A percentile compares a stretch with the other conserved stretches of the same genome.
Evolutionary conservation across 495 filamentous ascomycete species (phyloP).

Genomic region (Aspergillus sclerotiicarbonarius): DNA sequence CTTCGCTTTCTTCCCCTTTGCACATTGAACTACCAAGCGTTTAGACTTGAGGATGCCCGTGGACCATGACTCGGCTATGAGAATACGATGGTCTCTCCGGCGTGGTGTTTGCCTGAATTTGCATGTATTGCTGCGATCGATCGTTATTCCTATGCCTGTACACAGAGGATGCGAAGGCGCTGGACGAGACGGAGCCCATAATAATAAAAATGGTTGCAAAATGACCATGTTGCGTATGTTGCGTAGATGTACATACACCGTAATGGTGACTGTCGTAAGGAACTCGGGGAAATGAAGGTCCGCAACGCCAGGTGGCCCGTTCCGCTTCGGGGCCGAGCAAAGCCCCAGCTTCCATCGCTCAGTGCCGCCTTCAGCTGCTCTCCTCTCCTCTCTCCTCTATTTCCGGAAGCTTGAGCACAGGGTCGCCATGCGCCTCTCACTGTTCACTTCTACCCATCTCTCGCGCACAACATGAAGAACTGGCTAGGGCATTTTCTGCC

Average conservation of each 20-base stretch:
- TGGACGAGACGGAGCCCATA: constrained; percentile 3
- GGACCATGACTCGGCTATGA: constrained; percentile 9
- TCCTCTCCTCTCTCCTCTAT: constrained; percentile 8
- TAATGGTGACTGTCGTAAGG: neutral
- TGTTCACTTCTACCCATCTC: constrained; percentile 17
- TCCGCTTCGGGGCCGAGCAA: constrained; percentile 17
- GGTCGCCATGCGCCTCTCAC: constrained; percentile 44
- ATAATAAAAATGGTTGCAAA: constrained; percentile 5
- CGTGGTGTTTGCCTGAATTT: constrained; percentile 20
- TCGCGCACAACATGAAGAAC: constrained; percentile 41
- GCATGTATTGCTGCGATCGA: constrained; percentile 23
- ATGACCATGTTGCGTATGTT: too few species aligned
- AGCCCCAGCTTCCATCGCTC: neutral
- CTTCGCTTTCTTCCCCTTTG: constrained; percentile 10
- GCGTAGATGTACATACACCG: neutral
- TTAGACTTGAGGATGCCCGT: constrained; percentile 18
- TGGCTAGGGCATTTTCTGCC: constrained; percentile 37
- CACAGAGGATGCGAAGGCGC: constrained; percentile 23
- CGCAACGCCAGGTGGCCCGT: constrained; percentile 47
- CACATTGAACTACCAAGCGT: constrained; percentile 24
- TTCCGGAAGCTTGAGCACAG: constrained; percentile 8
- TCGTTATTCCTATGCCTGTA: constrained; percentile 28
- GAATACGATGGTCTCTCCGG: constrained; percentile 9
- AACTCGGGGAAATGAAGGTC: constrained; percentile 42
- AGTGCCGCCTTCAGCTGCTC: neutral